Percentiles rank a stretch among this genome's conserved stretches.
phyloP scores from a whole-genome alignment of 495 filamentous ascomycete species.

The Eremomyces bilateralis region DNA sequence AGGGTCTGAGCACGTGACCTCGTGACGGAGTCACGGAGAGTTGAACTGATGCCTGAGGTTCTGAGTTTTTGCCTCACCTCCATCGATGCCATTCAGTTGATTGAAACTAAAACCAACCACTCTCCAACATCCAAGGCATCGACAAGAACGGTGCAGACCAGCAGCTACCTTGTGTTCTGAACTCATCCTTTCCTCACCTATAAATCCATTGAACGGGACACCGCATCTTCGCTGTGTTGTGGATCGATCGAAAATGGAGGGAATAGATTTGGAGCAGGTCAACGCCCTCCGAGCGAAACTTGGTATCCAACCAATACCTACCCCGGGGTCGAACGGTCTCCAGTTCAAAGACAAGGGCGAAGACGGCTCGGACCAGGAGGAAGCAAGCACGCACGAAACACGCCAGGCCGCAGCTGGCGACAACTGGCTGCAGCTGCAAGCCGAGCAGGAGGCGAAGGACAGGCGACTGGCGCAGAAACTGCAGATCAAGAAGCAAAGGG shows the following conservation, averaged over 20 bases:
- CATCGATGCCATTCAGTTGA: too few species aligned
- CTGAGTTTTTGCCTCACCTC: too few species aligned
- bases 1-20: too few species aligned
- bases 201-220: too few species aligned
- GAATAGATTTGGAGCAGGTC: constrained; percentile 76
- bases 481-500: constrained; percentile 73
- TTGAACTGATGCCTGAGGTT: too few species aligned
- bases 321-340: constrained; percentile 41
- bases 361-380: constrained; percentile 25
- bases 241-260: constrained; percentile 51
- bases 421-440: constrained; percentile 46
- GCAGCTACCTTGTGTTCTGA: too few species aligned
- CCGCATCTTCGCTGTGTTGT: too few species aligned
- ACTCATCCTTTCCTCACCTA: too few species aligned
- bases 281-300: constrained; percentile 81
- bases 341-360: constrained; percentile 30
- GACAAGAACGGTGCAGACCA: too few species aligned
- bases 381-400: constrained; percentile 55
- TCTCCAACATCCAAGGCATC: too few species aligned
- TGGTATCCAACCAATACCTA: constrained; percentile 77
- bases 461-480: constrained; percentile 55
- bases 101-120: too few species aligned
- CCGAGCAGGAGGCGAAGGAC: constrained; percentile 35
- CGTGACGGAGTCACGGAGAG: too few species aligned
- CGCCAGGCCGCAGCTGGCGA: constrained; percentile 56